Evolutionary conservation across 2,329 filamentous ascomycete genomes (phyloP), one percentile per base, ranked within the genome.

Genomic region (Acephala macrosclerotiorum): DNA sequence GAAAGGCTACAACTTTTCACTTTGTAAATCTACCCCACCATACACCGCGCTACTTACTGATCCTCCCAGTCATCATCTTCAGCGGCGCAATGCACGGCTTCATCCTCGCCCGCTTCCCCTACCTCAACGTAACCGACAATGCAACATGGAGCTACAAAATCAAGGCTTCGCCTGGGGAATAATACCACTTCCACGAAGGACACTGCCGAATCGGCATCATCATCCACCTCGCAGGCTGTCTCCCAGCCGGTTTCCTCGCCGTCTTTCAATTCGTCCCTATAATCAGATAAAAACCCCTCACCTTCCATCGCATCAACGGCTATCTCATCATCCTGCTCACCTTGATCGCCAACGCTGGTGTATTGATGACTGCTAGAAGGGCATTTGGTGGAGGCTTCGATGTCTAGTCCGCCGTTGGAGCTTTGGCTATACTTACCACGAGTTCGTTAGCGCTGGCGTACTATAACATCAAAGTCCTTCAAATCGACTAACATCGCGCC

Each of bases 401-500:
- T 2, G 80, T 81, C 2, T 86, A 88, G 70, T 73, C 76, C 0
- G 79, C 72, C 1, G 73, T 83, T 0, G 82, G 82, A 0, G 60
- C 81, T 0, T 71, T 86, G 0, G 81, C 76, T 1, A 78, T 86
- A 35, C 72, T 81, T 9, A 84, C 85, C 1, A 74, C 82, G 0
- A 68, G 74, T 1, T 79, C 80, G 11, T 74, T 86, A 26, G 66
- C 72, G 0, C 66, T 89, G 51, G 84, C 86, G 0, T 83, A 82
- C 36, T 78, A 83, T 73, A 88, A 88, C 67, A 83, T 90, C 74
- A 88, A 85, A 73, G 77, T 79, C 1, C 75, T 89, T 1, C 87
- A 89, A 71, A 86, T 91, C 58, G 86, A 89, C 36, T 83, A 89
- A 71, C 87, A 90, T 66, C 81, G 87, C 1, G 85, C 85, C 2